Conservation (phyloP, 176 grass and related monocot species). For the Ananas comosus region DNA sequence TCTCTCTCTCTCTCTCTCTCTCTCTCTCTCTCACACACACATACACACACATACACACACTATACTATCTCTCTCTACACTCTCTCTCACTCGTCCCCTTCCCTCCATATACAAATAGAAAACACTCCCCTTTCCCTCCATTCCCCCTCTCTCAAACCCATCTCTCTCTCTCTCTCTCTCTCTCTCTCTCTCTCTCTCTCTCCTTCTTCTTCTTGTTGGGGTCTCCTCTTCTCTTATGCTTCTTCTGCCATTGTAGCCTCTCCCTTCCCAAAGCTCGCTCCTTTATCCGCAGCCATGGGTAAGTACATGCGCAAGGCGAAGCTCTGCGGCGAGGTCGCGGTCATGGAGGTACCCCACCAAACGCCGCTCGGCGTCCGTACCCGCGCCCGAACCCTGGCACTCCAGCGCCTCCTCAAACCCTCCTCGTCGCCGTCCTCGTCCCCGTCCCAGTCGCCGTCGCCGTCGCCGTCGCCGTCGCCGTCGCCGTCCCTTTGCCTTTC, state of each 20-base stretch:
- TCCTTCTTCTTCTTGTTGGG: too few species aligned
- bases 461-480: neutral
- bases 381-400: slow-evolving; percentile 14
- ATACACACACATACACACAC: too few species aligned
- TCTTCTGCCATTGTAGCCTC: neutral
- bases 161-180: too few species aligned
- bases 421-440: neutral
- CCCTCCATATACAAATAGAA: neutral
- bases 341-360: slow-evolving; percentile 25
- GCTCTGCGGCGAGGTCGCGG: slow-evolving; percentile 23
- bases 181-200: too few species aligned
- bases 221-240: too few species aligned
- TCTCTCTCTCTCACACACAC: neutral
- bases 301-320: slow-evolving; percentile 26
- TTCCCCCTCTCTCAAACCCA: neutral
- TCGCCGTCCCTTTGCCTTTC: neutral
- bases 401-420: neutral
- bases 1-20: neutral
- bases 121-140: neutral
- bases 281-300: slow-evolving; percentile 1
- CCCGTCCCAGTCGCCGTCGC: neutral
- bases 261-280: neutral
- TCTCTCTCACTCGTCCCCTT: neutral
- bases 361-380: slow-evolving; percentile 18
- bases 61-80: neutral